phyloP scores from a whole-genome alignment of 768 basidiomycete species.

The Gloeophyllum trabeum region DNA sequence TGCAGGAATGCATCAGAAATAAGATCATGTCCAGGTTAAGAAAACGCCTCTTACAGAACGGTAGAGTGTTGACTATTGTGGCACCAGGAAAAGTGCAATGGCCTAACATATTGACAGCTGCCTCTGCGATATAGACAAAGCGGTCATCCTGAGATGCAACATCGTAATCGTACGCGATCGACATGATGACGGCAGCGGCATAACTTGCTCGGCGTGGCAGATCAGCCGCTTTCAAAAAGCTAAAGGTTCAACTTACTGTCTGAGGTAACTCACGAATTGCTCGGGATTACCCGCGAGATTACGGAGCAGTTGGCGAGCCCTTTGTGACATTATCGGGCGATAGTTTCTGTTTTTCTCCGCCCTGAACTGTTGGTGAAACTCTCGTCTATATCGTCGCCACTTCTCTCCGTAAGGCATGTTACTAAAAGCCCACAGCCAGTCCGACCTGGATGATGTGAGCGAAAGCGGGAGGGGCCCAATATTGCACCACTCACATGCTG shows the following conservation, averaged over 20 bases:
- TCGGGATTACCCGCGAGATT: slow-evolving; percentile 17
- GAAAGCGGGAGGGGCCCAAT: not conserved
- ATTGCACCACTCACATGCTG: slow-evolving; percentile 7
- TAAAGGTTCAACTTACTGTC: slow-evolving; percentile 5
- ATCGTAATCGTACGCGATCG: not conserved
- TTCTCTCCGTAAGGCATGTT: slow-evolving; percentile 22
- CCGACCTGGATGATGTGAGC: slow-evolving; percentile 13
- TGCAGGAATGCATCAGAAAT: too few species aligned
- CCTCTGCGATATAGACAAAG: slow-evolving; percentile 2
- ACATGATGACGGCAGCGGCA: not conserved
- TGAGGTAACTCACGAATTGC: slow-evolving; percentile 14
- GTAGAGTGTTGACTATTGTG: slow-evolving; percentile 19
- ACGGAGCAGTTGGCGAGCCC: slow-evolving; percentile 18
- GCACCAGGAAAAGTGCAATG: slow-evolving; percentile 19
- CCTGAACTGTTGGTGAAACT: slow-evolving; percentile 24
- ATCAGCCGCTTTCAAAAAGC: not conserved
- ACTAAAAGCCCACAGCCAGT: slow-evolving; percentile 27
- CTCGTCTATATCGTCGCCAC: slow-evolving; percentile 26
- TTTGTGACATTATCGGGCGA: slow-evolving; percentile 18
- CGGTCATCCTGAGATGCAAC: slow-evolving; percentile 1
- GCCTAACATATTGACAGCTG: slow-evolving; percentile 14
- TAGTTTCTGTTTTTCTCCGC: slow-evolving; percentile 19
- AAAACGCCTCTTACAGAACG: slow-evolving; percentile 16
- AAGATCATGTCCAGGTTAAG: too few species aligned
- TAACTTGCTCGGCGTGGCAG: not conserved